Base-by-base conservation (phyloP, 2,329 filamentous ascomycete species). In the Huntiella savannae region DNA sequence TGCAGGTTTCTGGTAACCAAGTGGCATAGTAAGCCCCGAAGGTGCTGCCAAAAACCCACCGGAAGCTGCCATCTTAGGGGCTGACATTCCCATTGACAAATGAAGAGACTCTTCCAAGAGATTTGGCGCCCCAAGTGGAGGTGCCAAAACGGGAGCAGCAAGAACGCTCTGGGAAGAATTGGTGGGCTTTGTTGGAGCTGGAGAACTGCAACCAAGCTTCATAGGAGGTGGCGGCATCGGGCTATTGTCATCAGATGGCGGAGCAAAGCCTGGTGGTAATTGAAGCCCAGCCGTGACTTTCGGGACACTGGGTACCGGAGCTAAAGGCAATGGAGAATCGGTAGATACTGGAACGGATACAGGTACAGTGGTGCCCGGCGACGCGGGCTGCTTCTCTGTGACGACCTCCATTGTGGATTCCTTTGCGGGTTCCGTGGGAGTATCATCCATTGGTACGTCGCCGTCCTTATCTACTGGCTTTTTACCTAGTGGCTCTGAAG, bases 131-230 rank as follows among this genome's bases (percentile, higher is more conserved):
- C 47, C 47, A 12, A 56, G 54, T 2, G 63, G 63, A 3, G 60
- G 57, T 6, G 60, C 63, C 4, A 65, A 55, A 12, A 64, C 57
- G 1, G 63, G 63, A 3, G 60, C 58, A 10, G 60, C 62, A 4
- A 65, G 56, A 16, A 63, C 58, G n/a, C 55, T 55, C n/a, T 41
- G 42, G 8, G 46, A 37, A 15, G 46, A 40, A 5, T 43, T 37
- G 10, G 43, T 43, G 16, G 46, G 37, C 7, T 43, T 37, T 16
- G 43, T 42, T 8, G 42, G 43, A 38, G 37, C 42, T 3, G 48
- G 22, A 6, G 43, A 28, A 6, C 44, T 35, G 4, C 38, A 22
- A 10, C 44, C 28, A 12, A 39, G 16, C 8, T 35, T n/a, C 11
- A 28, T 35, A 19, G 39, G 15, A 10, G 47, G 43, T 7, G 48